Percentiles rank a stretch among this genome's conserved stretches.
Conservation (phyloP, 2,329 filamentous ascomycete species). For the Aaosphaeria arxii region DNA sequence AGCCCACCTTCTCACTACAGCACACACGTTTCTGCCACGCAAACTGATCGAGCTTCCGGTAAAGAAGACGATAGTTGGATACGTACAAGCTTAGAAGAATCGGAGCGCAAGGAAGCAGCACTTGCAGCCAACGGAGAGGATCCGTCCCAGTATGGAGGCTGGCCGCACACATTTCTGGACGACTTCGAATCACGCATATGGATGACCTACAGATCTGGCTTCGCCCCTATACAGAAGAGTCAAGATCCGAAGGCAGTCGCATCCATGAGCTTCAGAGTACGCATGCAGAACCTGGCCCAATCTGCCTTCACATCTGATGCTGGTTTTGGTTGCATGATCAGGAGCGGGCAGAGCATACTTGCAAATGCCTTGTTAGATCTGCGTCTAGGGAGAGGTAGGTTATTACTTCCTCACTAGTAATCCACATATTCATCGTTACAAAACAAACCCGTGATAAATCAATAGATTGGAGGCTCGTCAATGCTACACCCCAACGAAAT, state of each 20-base stretch:
- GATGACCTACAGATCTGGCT: slow-evolving; percentile 94
- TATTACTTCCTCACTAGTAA: neutral
- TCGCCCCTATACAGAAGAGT: slow-evolving; percentile 76
- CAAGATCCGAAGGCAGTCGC: slow-evolving; percentile 68
- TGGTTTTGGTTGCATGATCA: slow-evolving; percentile 98
- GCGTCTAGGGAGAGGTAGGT: slow-evolving; percentile 71
- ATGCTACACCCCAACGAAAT: slow-evolving; percentile 45
- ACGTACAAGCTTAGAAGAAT: slow-evolving; percentile 65
- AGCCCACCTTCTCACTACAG: slow-evolving; percentile 1
- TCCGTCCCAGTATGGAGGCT: slow-evolving; percentile 53
- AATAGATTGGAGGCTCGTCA: slow-evolving; percentile 71
- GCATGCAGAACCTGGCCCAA: slow-evolving; percentile 79
- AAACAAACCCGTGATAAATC: neutral
- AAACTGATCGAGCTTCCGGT: slow-evolving; percentile 16
- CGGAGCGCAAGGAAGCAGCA: slow-evolving; percentile 59
- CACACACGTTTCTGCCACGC: slow-evolving; percentile 14
- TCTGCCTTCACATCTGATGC: slow-evolving; percentile 87
- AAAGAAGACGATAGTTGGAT: slow-evolving; percentile 53
- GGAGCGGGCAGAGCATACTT: slow-evolving; percentile 88
- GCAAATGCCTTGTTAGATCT: slow-evolving; percentile 78
- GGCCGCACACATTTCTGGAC: slow-evolving; percentile 81
- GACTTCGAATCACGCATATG: slow-evolving; percentile 93
- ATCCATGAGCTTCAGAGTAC: slow-evolving; percentile 77
- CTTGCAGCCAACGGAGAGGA: slow-evolving; percentile 27
- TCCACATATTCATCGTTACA: neutral